Evolutionary conservation across 176 grass and related monocot species (phyloP).

Genomic region (Aegilops speltoides): DNA sequence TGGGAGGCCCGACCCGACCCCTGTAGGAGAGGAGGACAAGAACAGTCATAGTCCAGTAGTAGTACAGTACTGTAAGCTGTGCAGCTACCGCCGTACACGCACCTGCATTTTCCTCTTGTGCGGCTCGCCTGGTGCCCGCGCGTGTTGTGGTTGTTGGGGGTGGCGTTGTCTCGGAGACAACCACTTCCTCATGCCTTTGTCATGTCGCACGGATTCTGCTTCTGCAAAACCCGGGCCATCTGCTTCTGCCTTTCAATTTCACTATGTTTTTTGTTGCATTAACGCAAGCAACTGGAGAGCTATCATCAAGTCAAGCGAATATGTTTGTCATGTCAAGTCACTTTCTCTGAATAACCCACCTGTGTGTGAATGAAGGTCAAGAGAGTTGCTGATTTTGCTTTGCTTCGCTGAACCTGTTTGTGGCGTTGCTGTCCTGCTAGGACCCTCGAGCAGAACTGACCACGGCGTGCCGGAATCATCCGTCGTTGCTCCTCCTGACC

Average conservation of each 20-base stretch:
- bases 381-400: conserved; percentile 15
- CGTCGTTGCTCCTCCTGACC: background rate
- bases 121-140: background rate
- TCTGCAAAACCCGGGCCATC: background rate
- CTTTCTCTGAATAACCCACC: background rate
- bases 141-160: background rate
- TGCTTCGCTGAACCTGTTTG: conserved; percentile 22
- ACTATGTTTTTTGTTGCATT: background rate
- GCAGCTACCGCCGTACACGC: background rate
- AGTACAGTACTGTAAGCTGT: background rate
- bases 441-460: background rate
- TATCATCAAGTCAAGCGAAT: background rate
- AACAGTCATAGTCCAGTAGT: background rate
- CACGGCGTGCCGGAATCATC: background rate
- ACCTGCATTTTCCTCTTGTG: background rate
- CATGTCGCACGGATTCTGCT: background rate
- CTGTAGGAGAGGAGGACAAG: background rate
- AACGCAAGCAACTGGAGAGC: background rate
- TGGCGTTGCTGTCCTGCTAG: conserved; percentile 25
- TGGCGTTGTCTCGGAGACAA: background rate
- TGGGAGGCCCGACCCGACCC: background rate
- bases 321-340: conserved; percentile 1
- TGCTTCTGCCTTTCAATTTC: background rate
- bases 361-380: background rate
- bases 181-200: conserved; percentile 27